Percentiles rank a stretch among this genome's conserved stretches.
Conservation (phyloP, 2,329 filamentous ascomycete species). For the Xylaria sp. region DNA sequence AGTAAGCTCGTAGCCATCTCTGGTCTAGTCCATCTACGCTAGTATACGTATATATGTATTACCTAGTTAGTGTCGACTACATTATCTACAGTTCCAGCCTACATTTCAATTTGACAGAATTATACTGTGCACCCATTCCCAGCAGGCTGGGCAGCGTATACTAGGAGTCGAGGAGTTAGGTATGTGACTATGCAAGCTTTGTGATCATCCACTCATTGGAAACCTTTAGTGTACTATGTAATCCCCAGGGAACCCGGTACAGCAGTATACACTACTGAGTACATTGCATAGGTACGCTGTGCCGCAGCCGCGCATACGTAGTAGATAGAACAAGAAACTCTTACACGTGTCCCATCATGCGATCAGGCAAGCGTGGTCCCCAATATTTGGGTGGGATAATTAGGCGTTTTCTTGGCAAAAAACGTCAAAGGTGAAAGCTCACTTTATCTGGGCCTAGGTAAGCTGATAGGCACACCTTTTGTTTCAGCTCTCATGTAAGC, state of each 20-base stretch:
- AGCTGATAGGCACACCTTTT: conserved; percentile 28
- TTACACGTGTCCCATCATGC: conserved; percentile 9
- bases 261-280: too few relatives aligned
- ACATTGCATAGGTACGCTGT: conserved; percentile 1
- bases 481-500: conserved; percentile 30
- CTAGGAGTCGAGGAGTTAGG: background rate
- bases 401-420: conserved; percentile 18
- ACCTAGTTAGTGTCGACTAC: too few relatives aligned
- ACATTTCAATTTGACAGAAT: background rate
- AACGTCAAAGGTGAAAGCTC: background rate
- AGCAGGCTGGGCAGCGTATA: background rate
- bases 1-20: background rate
- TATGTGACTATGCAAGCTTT: background rate
- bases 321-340: background rate
- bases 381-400: conserved; percentile 25
- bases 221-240: background rate
- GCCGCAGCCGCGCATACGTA: conserved; percentile 21
- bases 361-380: conserved; percentile 17
- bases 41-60: background rate
- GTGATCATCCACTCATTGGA: background rate
- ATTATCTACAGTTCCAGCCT: background rate
- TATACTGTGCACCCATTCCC: background rate
- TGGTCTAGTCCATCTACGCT: background rate
- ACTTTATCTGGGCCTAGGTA: conserved; percentile 13
- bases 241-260: too few relatives aligned